Evolutionary conservation across 2,329 filamentous ascomycete species (phyloP).

Genomic region (Sphaceloma murrayae): DNA sequence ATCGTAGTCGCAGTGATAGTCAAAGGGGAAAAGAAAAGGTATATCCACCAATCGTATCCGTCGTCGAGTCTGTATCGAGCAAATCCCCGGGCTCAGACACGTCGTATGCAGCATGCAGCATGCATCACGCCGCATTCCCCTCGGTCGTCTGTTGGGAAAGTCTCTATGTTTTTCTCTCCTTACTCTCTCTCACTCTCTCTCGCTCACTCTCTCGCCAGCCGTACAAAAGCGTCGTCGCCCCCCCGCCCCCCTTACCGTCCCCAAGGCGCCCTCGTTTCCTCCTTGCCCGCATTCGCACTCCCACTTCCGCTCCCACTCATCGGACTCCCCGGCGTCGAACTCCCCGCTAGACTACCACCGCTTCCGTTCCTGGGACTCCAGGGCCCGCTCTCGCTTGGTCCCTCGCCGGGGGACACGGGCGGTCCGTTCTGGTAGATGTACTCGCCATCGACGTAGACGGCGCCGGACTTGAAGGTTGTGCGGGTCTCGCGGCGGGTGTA

Average conservation of each 20-base stretch:
- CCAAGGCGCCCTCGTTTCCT: constrained; percentile 7
- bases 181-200: neutral
- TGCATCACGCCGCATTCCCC: too few relatives aligned
- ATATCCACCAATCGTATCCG: neutral
- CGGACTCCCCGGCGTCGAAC: constrained; percentile 10
- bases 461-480: constrained; percentile 79
- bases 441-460: constrained; percentile 89
- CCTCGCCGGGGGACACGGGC: constrained; percentile 11
- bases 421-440: constrained; percentile 59
- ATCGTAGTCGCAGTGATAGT: neutral
- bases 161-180: too few relatives aligned
- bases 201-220: neutral
- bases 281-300: too few relatives aligned
- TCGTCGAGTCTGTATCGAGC: too few relatives aligned
- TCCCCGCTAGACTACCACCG: neutral
- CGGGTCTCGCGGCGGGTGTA: constrained; percentile 88
- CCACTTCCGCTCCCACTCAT: neutral
- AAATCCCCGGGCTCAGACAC: too few relatives aligned
- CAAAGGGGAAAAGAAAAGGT: neutral
- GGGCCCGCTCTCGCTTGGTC: constrained; percentile 3
- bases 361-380: neutral
- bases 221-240: too few relatives aligned
- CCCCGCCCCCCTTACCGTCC: constrained; percentile 3
- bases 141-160: too few relatives aligned
- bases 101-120: too few relatives aligned